Conservation (phyloP, 1,139 yeast genomes). For the Debaryomyces subglobosus region DNA sequence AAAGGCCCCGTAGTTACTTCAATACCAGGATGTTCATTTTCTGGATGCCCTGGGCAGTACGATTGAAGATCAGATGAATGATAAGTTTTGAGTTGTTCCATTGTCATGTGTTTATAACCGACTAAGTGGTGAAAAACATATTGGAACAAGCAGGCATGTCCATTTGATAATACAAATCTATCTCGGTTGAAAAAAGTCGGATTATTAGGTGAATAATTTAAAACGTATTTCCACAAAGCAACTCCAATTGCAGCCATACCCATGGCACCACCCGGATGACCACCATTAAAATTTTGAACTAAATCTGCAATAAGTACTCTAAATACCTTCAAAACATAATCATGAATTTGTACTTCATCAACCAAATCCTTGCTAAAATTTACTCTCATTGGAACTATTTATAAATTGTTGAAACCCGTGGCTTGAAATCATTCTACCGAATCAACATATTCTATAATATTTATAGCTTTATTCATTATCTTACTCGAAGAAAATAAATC, state of each 20-base stretch:
- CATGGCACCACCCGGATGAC: constrained; percentile 42
- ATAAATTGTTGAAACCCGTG: no score
- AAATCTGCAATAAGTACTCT: constrained; percentile 29
- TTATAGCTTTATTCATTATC: no score
- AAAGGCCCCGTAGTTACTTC: constrained; percentile 44
- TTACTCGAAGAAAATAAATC: no score
- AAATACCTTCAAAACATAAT: constrained; percentile 17
- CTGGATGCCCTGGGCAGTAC: constrained; percentile 41
- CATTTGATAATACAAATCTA: constrained; percentile 37
- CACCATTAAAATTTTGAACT: constrained; percentile 38
- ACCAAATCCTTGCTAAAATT: no score
- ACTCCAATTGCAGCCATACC: constrained; percentile 43
- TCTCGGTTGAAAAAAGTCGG: constrained; percentile 36
- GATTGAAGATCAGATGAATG: constrained; percentile 24
- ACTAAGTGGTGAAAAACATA: constrained; percentile 32
- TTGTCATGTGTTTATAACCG: constrained; percentile 33
- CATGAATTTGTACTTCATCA: no score
- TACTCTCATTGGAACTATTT: no score
- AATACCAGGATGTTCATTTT: constrained; percentile 36
- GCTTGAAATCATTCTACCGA: no score
- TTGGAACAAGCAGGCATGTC: constrained; percentile 36
- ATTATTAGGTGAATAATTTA: constrained; percentile 31
- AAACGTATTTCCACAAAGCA: constrained; percentile 36
- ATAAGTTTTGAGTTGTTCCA: constrained; percentile 26
- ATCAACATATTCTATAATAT: no score